A percentile compares a stretch with the other conserved stretches of the same genome.
phyloP scores from a whole-genome alignment of 2,329 filamentous ascomycete genomes.

The Cladorrhinum sp. region DNA sequence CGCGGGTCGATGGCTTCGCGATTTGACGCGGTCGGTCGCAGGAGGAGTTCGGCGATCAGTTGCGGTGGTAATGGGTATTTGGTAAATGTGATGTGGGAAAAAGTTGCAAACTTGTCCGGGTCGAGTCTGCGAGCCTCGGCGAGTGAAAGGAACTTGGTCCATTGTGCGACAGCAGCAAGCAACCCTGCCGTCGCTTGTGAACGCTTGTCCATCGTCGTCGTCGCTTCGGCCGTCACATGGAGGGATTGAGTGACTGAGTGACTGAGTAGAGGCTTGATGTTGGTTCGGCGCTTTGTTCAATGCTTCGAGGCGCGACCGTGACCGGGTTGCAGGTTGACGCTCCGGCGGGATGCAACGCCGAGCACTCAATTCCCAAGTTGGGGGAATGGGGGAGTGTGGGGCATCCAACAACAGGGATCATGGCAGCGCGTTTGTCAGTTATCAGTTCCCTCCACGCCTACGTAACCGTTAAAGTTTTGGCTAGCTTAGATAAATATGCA shows the following conservation, averaged over 20 bases:
- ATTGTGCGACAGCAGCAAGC: constrained; percentile 35
- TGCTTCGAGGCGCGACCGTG: neutral
- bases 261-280: neutral
- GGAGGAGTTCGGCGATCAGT: constrained; percentile 55
- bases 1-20: constrained; percentile 55
- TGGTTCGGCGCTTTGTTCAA: neutral
- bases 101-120: constrained; percentile 51
- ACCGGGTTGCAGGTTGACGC: too few relatives aligned
- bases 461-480: neutral
- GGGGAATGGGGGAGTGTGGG: neutral
- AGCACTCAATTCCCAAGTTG: neutral
- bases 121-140: constrained; percentile 53
- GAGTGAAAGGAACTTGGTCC: constrained; percentile 50
- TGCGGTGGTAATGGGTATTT: constrained; percentile 51
- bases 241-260: neutral
- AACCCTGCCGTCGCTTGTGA: constrained; percentile 14
- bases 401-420: neutral
- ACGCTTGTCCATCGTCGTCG: constrained; percentile 17
- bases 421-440: neutral
- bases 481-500: too few relatives aligned
- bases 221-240: constrained; percentile 12
- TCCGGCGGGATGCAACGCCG: neutral
- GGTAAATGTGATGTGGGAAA: constrained; percentile 46
- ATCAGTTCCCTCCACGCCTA: too few relatives aligned
- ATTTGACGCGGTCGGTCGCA: constrained; percentile 51